Base-by-base conservation (phyloP, 441 rosid species). In the Adansonia gregorii region DNA sequence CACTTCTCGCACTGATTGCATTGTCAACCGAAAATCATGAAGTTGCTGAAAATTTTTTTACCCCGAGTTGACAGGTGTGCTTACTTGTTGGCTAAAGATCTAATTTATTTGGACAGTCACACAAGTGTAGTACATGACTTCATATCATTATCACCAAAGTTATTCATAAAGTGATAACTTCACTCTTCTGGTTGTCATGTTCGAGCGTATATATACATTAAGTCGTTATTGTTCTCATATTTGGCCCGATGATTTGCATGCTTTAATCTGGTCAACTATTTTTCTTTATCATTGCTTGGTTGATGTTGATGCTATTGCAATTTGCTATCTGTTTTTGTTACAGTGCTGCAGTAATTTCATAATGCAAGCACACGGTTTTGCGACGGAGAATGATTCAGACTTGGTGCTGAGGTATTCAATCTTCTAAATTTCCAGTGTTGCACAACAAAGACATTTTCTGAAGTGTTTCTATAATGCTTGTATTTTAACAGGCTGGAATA, bases 311-410 rank as follows among this genome's bases (percentile, higher is more conserved):
- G 65, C 64, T 61, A 39, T 76, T 68, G 43, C 27, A 58, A 58
- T 58, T 58, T 9, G 56, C 58, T 45, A 20, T 31, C 8, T 67
- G 41, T 68, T 46, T 58, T 58, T 11, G 46, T 51, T 55, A 63
- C 86, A 90, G 96, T 81, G 96, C 96, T 81, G 94, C 96, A 64
- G 94, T 92, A 69, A 69, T 88, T 92, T 74, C 94, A 90, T 81
- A 92, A 92, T 19, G 93, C 96, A 77, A 90, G 93, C 85, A 86
- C 94, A 2, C 87, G 94, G 82, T 92, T 90, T 73, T 89, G 90
- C 73, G 94, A 92, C 19, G 94, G 96, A 15, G 94, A 93, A 68
- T 86, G 94, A 43, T 92, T 92, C 79, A 94, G 94, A 17, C 83
- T 90, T 51, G 96, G 96, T 27, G 96, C 94, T 72, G 96, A 92